Conservation (phyloP, 1,139 yeast genomes). For the Entelexis paramagnoliae region DNA sequence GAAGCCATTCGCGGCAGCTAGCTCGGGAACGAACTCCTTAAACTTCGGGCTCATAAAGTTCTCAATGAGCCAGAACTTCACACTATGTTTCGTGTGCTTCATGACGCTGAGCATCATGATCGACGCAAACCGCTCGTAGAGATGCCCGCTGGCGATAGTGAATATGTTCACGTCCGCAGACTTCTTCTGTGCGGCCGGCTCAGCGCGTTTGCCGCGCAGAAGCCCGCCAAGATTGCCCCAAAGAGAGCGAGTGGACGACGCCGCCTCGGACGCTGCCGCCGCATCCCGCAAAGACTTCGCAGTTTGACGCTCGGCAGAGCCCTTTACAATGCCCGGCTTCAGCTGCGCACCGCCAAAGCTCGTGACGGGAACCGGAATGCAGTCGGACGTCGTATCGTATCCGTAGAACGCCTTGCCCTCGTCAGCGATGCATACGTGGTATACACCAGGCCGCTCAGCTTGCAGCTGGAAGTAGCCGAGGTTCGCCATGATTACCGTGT, state of each 20-base stretch:
- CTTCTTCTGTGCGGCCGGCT: constrained; percentile 22
- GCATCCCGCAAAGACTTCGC: background rate
- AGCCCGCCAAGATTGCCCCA: constrained; percentile 4
- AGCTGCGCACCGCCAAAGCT: constrained; percentile 27
- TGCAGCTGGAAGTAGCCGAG: constrained; percentile 68
- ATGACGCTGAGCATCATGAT: constrained; percentile 74
- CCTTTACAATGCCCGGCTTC: background rate
- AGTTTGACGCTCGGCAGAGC: background rate
- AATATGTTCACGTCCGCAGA: constrained; percentile 66
- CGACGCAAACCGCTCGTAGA: constrained; percentile 60
- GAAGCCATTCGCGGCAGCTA: constrained; percentile 50
- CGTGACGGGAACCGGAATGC: constrained; percentile 1
- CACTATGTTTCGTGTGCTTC: constrained; percentile 48
- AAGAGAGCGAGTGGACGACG: background rate
- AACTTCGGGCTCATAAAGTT: constrained; percentile 65
- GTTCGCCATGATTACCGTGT: constrained; percentile 61
- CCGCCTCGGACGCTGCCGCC: background rate
- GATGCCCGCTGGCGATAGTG: constrained; percentile 69
- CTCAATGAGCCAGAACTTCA: constrained; percentile 83
- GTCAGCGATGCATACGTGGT: constrained; percentile 40
- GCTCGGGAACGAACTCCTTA: constrained; percentile 46
- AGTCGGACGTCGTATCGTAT: constrained; percentile 1
- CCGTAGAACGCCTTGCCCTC: background rate
- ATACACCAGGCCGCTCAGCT: constrained; percentile 52
- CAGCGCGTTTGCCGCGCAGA: background rate